Percentiles rank a stretch among this genome's conserved stretches.
Evolutionary conservation across 495 filamentous ascomycete species (phyloP).

Genomic region (Poronia punctata): DNA sequence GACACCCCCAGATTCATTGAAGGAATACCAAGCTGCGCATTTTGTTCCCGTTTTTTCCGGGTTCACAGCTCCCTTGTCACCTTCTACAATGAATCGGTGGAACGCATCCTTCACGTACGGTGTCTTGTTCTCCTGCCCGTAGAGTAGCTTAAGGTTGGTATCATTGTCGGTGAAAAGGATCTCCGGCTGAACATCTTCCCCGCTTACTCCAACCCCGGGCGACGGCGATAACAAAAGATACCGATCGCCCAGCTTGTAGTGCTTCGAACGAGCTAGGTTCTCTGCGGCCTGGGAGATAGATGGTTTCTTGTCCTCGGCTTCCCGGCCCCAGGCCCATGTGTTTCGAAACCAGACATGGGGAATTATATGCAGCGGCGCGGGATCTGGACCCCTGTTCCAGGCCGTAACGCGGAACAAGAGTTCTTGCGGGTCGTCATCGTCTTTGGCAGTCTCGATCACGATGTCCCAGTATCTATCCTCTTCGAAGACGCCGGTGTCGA

Average conservation of each 20-base stretch:
- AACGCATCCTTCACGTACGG: conserved; percentile 94
- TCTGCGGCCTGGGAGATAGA: conserved; percentile 56
- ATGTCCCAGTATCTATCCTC: conserved; percentile 95
- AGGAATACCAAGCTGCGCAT: conserved; percentile 83
- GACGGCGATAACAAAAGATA: conserved; percentile 85
- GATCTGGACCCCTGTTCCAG: conserved; percentile 89
- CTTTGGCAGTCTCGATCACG: conserved; percentile 93
- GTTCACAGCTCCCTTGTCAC: conserved; percentile 74
- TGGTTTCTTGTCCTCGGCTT: conserved; percentile 66
- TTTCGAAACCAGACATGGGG: conserved; percentile 97
- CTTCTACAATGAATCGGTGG: conserved; percentile 77
- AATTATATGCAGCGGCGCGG: conserved; percentile 84
- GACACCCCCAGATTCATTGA: conserved; percentile 82
- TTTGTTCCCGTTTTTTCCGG: conserved; percentile 78
- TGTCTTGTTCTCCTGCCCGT: conserved; percentile 65
- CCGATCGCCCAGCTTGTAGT: conserved; percentile 70
- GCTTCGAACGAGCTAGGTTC: conserved; percentile 63
- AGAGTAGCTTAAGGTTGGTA: conserved; percentile 73
- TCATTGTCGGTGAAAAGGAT: conserved; percentile 94
- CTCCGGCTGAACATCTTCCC: conserved; percentile 74
- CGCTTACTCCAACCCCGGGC: conserved; percentile 67
- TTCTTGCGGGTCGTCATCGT: conserved; percentile 80
- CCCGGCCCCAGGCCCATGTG: conserved; percentile 88
- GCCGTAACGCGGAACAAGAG: conserved; percentile 90
- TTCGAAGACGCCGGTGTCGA: conserved; percentile 88